These are phyloP conservation scores for Candida hungchunana DNA, from an alignment of 805 yeast genomes.

Conservation along the genomic window DNA sequence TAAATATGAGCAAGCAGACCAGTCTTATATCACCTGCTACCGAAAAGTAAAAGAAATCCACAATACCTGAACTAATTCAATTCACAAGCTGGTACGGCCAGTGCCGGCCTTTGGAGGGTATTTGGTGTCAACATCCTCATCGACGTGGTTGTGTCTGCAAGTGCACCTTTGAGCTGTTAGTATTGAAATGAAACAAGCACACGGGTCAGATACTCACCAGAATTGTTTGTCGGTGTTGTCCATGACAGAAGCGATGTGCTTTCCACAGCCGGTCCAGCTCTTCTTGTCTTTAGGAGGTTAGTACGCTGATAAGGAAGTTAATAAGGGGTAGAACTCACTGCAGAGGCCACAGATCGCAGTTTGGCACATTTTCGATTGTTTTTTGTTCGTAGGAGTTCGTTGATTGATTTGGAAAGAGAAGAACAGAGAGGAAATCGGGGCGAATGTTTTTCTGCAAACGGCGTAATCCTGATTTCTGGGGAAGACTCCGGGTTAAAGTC, in stretches of 20 bases:
- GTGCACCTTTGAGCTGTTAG: conserved; percentile 37
- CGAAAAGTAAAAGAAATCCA: too few relatives aligned
- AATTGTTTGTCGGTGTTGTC: conserved; percentile 40
- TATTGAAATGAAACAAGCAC: neutral
- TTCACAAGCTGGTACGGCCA: conserved; percentile 40
- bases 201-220: conserved; percentile 23
- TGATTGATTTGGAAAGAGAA: neutral
- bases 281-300: conserved; percentile 34
- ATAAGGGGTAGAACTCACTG: too few relatives aligned
- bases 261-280: conserved; percentile 64
- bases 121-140: conserved; percentile 34
- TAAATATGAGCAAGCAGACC: too few relatives aligned
- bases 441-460: too few relatives aligned
- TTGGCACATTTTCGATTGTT: conserved; percentile 19
- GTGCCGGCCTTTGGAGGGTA: conserved; percentile 65
- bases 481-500: conserved; percentile 3
- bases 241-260: conserved; percentile 54
- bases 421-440: conserved; percentile 1
- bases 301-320: too few relatives aligned
- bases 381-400: neutral
- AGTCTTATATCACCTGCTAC: too few relatives aligned
- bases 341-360: conserved; percentile 27
- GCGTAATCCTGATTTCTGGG: too few relatives aligned
- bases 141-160: conserved; percentile 35
- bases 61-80: too few relatives aligned